Conservation (phyloP, 176 grass and related monocot genomes). For the Zoysia pacifica region DNA sequence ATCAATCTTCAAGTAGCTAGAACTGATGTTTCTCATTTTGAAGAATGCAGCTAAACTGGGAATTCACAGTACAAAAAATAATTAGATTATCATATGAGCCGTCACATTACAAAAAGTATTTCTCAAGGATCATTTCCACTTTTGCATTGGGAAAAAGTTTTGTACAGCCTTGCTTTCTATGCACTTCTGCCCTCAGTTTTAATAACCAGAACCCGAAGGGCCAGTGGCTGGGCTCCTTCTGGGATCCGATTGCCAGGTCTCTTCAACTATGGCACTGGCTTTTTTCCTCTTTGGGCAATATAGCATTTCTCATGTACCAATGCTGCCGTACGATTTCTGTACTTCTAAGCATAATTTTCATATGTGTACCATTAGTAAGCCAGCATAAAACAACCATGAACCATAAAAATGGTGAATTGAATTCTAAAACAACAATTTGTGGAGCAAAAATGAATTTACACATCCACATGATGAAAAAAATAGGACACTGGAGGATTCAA, state of each 20-base stretch:
- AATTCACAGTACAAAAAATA: neutral
- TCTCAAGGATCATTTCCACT: neutral
- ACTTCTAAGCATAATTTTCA: constrained; percentile 7
- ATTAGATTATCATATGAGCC: neutral
- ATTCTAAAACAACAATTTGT: neutral
- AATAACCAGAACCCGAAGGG: constrained; percentile 6
- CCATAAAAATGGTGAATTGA: neutral
- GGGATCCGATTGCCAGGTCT: constrained; percentile 3
- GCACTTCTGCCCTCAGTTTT: constrained; percentile 39
- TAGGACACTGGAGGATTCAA: neutral
- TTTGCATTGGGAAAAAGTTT: constrained; percentile 45
- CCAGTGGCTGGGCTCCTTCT: neutral
- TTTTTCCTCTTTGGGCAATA: constrained; percentile 34
- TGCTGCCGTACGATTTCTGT: constrained; percentile 1
- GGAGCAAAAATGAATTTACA: constrained; percentile 10
- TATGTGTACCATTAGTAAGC: neutral
- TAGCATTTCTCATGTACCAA: neutral
- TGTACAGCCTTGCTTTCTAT: constrained; percentile 30
- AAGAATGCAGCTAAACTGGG: no score
- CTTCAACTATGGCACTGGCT: neutral
- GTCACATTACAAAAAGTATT: neutral
- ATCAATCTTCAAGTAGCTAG: no score
- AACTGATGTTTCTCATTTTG: no score
- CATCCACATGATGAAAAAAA: neutral
- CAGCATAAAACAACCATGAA: neutral